Evolutionary conservation across 2,329 filamentous ascomycete species (phyloP), one percentile per base, ranked within the genome.

Genomic region (Fusarium sp.): DNA sequence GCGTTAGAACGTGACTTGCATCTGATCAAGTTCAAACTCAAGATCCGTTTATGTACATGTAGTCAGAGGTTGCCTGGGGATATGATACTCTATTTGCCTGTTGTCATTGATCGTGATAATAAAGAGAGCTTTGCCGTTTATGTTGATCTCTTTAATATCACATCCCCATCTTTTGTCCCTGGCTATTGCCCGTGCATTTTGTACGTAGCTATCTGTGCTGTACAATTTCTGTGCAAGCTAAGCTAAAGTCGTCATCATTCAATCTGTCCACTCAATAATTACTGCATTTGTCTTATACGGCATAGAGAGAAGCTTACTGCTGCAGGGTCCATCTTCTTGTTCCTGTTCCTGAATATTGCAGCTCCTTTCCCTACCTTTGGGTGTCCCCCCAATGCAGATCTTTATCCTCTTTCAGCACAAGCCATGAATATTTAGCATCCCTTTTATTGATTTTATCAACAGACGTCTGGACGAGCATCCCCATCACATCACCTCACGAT

Each of bases 31-130:
- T 25, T 55, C 27, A 65, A 69, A 58, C 52, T 24, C 40, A 60
- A 53, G 45, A 53, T 51, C 54, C 62, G 57, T 54, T 65, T 46
- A 27, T 51, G 55, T 62, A 53, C 59, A 53, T 55, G 43, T 59
- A 49, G 52, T 30, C 8, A 57, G 24, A 65, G 58, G 74, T 76
- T 76, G 74, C 71, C 71, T 62, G 25, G 71, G 62, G 69, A 76
- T 68, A 75, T 73, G 65, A 62, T 63, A 62, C 52, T 53, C 22
- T 29, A 52, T 18, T 53, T 47, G 24, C 32, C 32, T 13, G 25
- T 29, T 38, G 55, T 60, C 27, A 27, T 55, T 20, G 34, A 40
- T 49, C 10, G 15, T 52, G 29, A 32, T 62, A 34, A 66, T 57
- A 67, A 71, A 69, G 57, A 59, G 32, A 15, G 38, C 47, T 52